A percentile compares a stretch with the other conserved stretches of the same genome.
Conservation (phyloP, 2,329 filamentous ascomycete species). For the Colletotrichum eremochloae region DNA sequence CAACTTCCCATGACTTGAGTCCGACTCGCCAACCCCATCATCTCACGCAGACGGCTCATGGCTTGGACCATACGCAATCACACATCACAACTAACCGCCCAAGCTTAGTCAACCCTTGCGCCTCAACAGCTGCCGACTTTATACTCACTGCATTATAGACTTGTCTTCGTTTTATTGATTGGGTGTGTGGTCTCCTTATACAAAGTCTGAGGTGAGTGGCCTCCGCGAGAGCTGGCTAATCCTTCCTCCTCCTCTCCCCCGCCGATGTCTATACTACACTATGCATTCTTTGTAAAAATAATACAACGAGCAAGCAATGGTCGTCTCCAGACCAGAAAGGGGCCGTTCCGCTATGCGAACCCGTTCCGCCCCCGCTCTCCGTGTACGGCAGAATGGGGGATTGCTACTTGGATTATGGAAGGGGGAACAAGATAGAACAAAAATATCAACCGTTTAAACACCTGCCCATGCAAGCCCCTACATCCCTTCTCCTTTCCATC, state of each 20-base stretch:
- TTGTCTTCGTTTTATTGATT: constrained; percentile 28
- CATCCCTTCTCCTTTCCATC: constrained; percentile 28
- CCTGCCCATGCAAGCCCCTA: constrained; percentile 52
- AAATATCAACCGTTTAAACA: constrained; percentile 54
- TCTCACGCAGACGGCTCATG: constrained; percentile 12
- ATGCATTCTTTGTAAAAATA: constrained; percentile 42
- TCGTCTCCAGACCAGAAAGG: constrained; percentile 19
- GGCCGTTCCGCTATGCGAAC: neutral
- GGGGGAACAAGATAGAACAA: constrained; percentile 34
- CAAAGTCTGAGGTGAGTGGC: constrained; percentile 52
- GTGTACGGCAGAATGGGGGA: constrained; percentile 4
- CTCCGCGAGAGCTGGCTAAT: constrained; percentile 47
- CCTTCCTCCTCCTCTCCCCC: constrained; percentile 21
- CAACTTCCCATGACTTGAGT: neutral
- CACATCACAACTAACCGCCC: constrained; percentile 14
- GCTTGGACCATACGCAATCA: neutral
- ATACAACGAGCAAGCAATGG: constrained; percentile 49
- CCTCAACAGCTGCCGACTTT: neutral
- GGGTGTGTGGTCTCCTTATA: constrained; percentile 23
- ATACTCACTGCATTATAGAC: neutral
- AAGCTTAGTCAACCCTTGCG: neutral
- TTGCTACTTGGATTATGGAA: neutral
- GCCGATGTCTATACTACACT: constrained; percentile 38
- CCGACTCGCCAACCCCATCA: constrained; percentile 3
- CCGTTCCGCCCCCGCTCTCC: constrained; percentile 1